Evolutionary conservation across 2,329 filamentous ascomycete species (phyloP).

Genomic region (Helicocarpus griseus): DNA sequence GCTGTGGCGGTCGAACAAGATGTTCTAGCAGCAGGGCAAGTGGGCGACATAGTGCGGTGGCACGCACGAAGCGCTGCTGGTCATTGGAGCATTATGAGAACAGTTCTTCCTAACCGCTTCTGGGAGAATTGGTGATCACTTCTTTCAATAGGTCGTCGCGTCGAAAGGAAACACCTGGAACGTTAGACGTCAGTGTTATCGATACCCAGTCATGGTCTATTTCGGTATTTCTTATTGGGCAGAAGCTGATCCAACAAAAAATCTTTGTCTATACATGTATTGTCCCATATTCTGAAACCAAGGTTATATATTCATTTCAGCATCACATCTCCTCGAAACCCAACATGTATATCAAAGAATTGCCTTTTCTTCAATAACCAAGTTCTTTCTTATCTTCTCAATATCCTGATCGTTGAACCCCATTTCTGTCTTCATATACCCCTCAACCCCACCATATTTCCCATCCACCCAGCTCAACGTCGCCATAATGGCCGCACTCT

Average conservation of each 20-base stretch:
- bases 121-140: slow-evolving; percentile 75
- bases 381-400: slow-evolving; percentile 37
- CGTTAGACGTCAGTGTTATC: not conserved
- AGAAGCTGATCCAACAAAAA: slow-evolving; percentile 2
- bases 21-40: slow-evolving; percentile 42
- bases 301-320: not conserved
- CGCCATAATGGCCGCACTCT: slow-evolving; percentile 43
- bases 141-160: not conserved
- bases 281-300: slow-evolving; percentile 1
- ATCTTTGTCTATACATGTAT: not conserved
- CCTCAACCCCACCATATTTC: slow-evolving; percentile 54
- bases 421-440: slow-evolving; percentile 51
- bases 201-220: not conserved
- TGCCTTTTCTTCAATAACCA: slow-evolving; percentile 30
- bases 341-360: slow-evolving; percentile 3
- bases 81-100: slow-evolving; percentile 90
- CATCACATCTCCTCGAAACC: not conserved
- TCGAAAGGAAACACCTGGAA: not conserved
- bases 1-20: slow-evolving; percentile 36
- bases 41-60: slow-evolving; percentile 56
- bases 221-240: slow-evolving; percentile 1
- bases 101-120: slow-evolving; percentile 62
- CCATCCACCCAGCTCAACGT: slow-evolving; percentile 46
- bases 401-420: slow-evolving; percentile 49
- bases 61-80: slow-evolving; percentile 68